Base-by-base conservation (phyloP, 2,329 filamentous ascomycete species). In the Xenoacremonium recifei region DNA sequence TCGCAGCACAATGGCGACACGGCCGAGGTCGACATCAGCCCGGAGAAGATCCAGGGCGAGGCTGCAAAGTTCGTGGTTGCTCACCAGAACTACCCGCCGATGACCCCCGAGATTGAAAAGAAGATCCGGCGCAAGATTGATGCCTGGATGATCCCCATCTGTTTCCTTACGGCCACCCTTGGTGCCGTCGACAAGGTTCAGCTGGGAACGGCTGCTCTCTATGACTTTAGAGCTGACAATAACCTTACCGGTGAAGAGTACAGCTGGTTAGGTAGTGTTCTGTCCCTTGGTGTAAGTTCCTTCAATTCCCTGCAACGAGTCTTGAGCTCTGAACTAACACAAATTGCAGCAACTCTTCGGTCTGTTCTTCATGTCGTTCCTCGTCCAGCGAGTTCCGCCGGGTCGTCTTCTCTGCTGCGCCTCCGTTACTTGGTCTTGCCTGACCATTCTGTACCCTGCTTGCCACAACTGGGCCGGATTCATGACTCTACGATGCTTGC, bases 151-250 rank as follows among this genome's bases (percentile, higher is more conserved):
- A 45, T 52, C 15, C 49, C 49, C 2, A 16, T 52, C 29, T 19
- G 41, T 21, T 30, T 43, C 27, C 23, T 42, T 32, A 37, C 46
- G 6, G n/a, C 29, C 6, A 31, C 29, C 12, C 29, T 31, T 15
- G 29, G 12, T 17, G 44, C 48, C 16, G 44, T 62, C 16, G 58
- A 63, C 50, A 63, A 64, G 39, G 57, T 62, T 36, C 57, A 58
- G 10, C 55, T 64, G 37, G 48, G 47, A 9, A 61, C 54, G 25
- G 54, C 41, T 15, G 59, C 41, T 16, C 55, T 55, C 27, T 60
- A 54, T 42, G 54, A 52, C 45, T 50, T 55, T 17, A 43, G 27
- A 6, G 23, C 49, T 13, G 51, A 51, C 33, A 49, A 49, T 27
- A 33, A 46, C 7, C 47, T 53, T 7, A 32, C 35, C 4, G 49